A percentile compares a stretch with the other conserved stretches of the same genome.
phyloP scores from a whole-genome alignment of 768 basidiomycete species.

The Pleurotus tuber-regium region DNA sequence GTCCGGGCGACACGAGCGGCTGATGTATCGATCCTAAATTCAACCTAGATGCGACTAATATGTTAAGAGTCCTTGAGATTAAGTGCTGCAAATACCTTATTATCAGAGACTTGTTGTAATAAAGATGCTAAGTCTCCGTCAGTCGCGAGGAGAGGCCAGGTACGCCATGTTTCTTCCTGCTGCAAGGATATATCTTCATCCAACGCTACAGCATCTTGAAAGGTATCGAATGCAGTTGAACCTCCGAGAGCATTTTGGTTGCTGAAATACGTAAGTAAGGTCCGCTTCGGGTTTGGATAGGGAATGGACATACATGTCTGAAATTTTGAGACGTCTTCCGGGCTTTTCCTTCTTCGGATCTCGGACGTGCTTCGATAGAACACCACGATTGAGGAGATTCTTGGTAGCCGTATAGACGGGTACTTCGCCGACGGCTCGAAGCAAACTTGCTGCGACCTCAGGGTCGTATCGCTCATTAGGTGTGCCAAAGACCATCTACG shows the following conservation, averaged over 20 bases:
- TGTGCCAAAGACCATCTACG: slow-evolving; percentile 75
- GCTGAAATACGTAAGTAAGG: slow-evolving; percentile 29
- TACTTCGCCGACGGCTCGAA: slow-evolving; percentile 55
- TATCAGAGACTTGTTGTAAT: slow-evolving; percentile 78
- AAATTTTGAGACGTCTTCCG: slow-evolving; percentile 74
- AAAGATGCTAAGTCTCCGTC: slow-evolving; percentile 82
- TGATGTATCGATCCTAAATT: slow-evolving; percentile 68
- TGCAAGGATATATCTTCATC: slow-evolving; percentile 49
- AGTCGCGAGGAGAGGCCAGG: slow-evolving; percentile 77
- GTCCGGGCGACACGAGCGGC: slow-evolving; percentile 54
- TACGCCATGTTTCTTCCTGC: slow-evolving; percentile 54
- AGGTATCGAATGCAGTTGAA: slow-evolving; percentile 57
- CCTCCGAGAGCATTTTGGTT: slow-evolving; percentile 71
- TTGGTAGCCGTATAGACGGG: slow-evolving; percentile 53
- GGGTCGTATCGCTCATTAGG: slow-evolving; percentile 67
- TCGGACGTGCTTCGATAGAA: slow-evolving; percentile 64
- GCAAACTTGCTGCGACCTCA: slow-evolving; percentile 52
- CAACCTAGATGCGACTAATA: slow-evolving; percentile 44
- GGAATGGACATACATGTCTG: slow-evolving; percentile 52
- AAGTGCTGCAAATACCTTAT: slow-evolving; percentile 46
- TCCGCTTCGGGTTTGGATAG: neutral
- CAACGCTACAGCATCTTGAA: slow-evolving; percentile 66
- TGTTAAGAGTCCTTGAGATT: neutral
- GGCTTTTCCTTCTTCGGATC: slow-evolving; percentile 64
- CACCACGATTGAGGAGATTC: slow-evolving; percentile 59